Conservation (phyloP, 495 filamentous ascomycete genomes). For the Choiromyces venosus region DNA sequence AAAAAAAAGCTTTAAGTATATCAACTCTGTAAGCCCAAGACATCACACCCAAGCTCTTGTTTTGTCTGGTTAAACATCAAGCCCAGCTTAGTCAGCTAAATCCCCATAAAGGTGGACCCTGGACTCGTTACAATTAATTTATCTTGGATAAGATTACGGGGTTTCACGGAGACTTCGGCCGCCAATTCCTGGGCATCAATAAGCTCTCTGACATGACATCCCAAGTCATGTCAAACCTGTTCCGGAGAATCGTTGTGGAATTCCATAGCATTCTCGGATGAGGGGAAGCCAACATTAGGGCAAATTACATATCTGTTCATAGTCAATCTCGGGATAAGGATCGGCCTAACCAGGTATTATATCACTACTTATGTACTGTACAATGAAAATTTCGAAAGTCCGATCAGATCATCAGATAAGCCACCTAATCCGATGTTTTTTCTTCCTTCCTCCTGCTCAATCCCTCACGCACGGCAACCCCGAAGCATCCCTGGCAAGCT, state of each 20-base stretch:
- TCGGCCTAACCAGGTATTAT: not conserved
- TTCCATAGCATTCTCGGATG: not conserved
- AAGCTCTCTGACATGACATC: not conserved
- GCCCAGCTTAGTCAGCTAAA: not conserved
- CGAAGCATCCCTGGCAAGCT: too few species aligned
- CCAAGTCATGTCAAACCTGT: not conserved
- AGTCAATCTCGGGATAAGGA: not conserved
- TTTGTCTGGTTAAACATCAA: not conserved
- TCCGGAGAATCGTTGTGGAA: not conserved
- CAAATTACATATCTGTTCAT: not conserved
- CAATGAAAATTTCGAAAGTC: too few species aligned
- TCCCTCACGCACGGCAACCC: too few species aligned
- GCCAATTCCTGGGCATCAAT: not conserved
- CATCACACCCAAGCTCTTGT: not conserved
- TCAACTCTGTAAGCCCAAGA: not conserved
- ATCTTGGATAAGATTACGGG: not conserved
- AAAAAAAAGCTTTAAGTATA: not conserved
- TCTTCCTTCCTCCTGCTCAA: too few species aligned
- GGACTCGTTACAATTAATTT: not conserved
- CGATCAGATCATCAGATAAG: too few species aligned
- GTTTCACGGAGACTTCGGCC: not conserved
- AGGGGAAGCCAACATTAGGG: not conserved
- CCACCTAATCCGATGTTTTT: too few species aligned
- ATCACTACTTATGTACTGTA: not conserved
- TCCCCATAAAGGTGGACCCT: not conserved